These are phyloP conservation scores for Senna tora DNA, from an alignment of 306 rosid genomes.

Conservation along the genomic window DNA sequence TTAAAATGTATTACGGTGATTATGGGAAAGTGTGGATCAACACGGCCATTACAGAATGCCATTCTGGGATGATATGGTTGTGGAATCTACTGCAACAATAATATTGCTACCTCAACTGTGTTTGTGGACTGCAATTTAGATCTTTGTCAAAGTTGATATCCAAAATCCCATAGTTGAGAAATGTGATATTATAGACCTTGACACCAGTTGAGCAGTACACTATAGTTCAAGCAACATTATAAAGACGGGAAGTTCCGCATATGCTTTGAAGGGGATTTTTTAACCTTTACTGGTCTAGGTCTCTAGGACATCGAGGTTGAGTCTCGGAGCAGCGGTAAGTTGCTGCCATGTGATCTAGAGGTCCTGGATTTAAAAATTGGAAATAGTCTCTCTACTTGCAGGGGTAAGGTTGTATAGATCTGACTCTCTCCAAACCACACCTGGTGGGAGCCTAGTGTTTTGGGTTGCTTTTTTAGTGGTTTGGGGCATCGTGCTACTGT, in stretches of 20 bases:
- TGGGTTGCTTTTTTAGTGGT: too few relatives aligned
- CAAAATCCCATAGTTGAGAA: conserved; percentile 13
- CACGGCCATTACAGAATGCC: not conserved
- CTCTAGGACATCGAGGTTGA: too few relatives aligned
- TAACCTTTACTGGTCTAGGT: not conserved
- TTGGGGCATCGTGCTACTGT: not conserved
- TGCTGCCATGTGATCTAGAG: too few relatives aligned
- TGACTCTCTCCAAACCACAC: too few relatives aligned
- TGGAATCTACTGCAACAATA: not conserved
- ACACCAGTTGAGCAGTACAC: not conserved
- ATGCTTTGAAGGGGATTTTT: not conserved
- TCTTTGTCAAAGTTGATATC: conserved; percentile 29
- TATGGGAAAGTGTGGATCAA: not conserved
- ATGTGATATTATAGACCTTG: not conserved
- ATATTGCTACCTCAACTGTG: not conserved
- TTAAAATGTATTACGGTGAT: not conserved
- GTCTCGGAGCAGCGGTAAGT: too few relatives aligned
- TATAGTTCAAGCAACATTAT: not conserved
- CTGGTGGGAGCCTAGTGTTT: too few relatives aligned
- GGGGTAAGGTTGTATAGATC: too few relatives aligned
- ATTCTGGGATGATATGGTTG: not conserved
- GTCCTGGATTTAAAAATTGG: too few relatives aligned
- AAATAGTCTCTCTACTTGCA: too few relatives aligned
- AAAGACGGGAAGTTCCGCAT: not conserved
- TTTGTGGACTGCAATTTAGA: not conserved